These are phyloP conservation scores for Plicaturopsis crispa DNA, from an alignment of 768 basidiomycete species.

Conservation along the genomic window DNA sequence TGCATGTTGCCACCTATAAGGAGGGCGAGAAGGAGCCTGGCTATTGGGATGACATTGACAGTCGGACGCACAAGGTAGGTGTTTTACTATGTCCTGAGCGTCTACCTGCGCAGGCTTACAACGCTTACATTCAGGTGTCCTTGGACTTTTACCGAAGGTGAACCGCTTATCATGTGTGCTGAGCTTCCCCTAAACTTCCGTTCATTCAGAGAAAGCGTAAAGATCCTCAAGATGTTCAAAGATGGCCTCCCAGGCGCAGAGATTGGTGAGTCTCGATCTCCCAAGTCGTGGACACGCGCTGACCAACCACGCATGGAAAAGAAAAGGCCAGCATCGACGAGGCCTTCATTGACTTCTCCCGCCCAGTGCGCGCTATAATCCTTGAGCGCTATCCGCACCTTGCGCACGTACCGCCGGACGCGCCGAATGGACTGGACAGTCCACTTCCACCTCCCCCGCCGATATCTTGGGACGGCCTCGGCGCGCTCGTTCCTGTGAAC, in stretches of 20 bases:
- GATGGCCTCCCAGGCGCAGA: constrained; percentile 73
- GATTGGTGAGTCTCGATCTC: constrained; percentile 54
- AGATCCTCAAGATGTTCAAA: constrained; percentile 79
- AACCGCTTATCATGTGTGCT: too few relatives aligned
- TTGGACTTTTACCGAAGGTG: constrained; percentile 86
- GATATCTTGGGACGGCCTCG: constrained; percentile 50
- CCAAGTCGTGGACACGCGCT: too few relatives aligned
- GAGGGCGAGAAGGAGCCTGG: constrained; percentile 83
- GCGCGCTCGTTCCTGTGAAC: constrained; percentile 56
- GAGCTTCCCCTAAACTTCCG: too few relatives aligned
- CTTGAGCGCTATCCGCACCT: constrained; percentile 75
- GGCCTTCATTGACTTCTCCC: constrained; percentile 89
- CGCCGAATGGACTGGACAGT: constrained; percentile 66
- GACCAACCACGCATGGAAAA: constrained; percentile 28
- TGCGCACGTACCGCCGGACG: constrained; percentile 56
- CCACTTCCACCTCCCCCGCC: constrained; percentile 68
- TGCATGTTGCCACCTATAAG: constrained; percentile 93
- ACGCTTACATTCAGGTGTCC: constrained; percentile 54
- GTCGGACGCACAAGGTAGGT: constrained; percentile 83
- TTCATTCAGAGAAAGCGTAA: constrained; percentile 90
- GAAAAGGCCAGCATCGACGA: constrained; percentile 99
- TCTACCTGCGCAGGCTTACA: constrained; percentile 1
- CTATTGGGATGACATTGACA: constrained; percentile 88
- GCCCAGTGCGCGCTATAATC: constrained; percentile 67
- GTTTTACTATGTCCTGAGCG: background rate